Evolutionary conservation across 208 protist species (phyloP).

Genomic region (Porcisia hertigi): DNA sequence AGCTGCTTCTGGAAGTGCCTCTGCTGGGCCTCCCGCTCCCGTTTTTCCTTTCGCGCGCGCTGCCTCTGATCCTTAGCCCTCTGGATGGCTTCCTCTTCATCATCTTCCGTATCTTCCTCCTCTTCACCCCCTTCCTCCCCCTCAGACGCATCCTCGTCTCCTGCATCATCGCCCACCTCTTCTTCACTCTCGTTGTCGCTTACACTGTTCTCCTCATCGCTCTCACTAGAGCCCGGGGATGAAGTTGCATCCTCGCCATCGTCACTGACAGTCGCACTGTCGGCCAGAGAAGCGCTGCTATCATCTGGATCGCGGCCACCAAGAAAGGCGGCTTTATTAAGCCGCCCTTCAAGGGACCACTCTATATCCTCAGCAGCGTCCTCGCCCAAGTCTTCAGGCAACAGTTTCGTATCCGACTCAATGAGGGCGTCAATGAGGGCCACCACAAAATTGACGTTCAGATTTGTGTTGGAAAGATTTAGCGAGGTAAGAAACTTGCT

Average conservation of each 20-base stretch:
- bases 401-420: slow-evolving; percentile 59
- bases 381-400: slow-evolving; percentile 46
- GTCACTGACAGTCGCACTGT: slow-evolving; percentile 5
- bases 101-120: slow-evolving; percentile 14
- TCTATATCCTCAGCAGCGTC: slow-evolving; percentile 20
- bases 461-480: slow-evolving; percentile 62
- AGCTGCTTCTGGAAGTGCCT: slow-evolving; percentile 13
- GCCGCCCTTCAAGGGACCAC: slow-evolving; percentile 22
- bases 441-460: slow-evolving; percentile 29
- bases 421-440: slow-evolving; percentile 47
- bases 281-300: background rate
- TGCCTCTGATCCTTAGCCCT: background rate
- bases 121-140: slow-evolving; percentile 24
- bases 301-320: slow-evolving; percentile 19
- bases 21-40: slow-evolving; percentile 6
- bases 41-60: slow-evolving; percentile 4
- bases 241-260: slow-evolving; percentile 13
- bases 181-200: slow-evolving; percentile 7
- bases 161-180: background rate
- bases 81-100: slow-evolving; percentile 3
- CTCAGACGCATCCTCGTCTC: slow-evolving; percentile 31
- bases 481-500: slow-evolving; percentile 80
- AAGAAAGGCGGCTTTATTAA: background rate
- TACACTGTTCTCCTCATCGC: slow-evolving; percentile 7
- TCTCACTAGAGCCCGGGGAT: background rate